Conservation (phyloP, 345 rosid species). For the Dimocarpus longan region DNA sequence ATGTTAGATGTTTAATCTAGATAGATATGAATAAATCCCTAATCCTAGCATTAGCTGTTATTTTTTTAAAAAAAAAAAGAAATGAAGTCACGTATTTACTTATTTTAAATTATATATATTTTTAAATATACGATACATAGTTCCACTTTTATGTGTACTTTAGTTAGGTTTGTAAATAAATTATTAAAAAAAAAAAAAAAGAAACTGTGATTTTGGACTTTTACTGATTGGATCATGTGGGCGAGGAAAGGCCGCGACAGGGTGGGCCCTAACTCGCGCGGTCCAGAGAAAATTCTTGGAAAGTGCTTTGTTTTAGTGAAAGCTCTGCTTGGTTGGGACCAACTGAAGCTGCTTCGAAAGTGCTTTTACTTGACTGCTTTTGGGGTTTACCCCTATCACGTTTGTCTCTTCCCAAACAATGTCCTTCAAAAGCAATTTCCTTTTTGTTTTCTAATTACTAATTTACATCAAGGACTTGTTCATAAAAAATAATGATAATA, state of each 20-base stretch:
- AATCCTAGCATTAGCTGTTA: too few relatives aligned
- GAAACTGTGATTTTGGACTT: too few relatives aligned
- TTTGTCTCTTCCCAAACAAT: neutral
- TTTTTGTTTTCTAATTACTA: neutral
- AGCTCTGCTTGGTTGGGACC: constrained; percentile 14
- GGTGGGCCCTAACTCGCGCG: neutral
- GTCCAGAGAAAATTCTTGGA: constrained; percentile 15
- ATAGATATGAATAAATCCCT: too few relatives aligned
- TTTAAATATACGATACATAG: too few relatives aligned
- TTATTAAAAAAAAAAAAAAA: too few relatives aligned
- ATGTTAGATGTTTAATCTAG: too few relatives aligned
- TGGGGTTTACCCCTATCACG: neutral
- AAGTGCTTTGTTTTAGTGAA: neutral
- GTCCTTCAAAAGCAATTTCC: neutral
- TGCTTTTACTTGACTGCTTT: neutral
- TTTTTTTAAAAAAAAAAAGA: too few relatives aligned
- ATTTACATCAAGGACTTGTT: neutral
- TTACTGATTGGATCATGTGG: neutral
- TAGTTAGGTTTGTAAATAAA: too few relatives aligned
- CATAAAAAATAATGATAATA: too few relatives aligned
- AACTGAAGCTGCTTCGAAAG: constrained; percentile 19
- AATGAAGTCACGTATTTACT: too few relatives aligned
- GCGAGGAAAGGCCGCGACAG: neutral
- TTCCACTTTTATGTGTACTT: too few relatives aligned
- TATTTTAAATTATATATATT: too few relatives aligned